Conservation (phyloP, 1,284 basidiomycete genomes). For the Phellopilus nigrolimitatus region DNA sequence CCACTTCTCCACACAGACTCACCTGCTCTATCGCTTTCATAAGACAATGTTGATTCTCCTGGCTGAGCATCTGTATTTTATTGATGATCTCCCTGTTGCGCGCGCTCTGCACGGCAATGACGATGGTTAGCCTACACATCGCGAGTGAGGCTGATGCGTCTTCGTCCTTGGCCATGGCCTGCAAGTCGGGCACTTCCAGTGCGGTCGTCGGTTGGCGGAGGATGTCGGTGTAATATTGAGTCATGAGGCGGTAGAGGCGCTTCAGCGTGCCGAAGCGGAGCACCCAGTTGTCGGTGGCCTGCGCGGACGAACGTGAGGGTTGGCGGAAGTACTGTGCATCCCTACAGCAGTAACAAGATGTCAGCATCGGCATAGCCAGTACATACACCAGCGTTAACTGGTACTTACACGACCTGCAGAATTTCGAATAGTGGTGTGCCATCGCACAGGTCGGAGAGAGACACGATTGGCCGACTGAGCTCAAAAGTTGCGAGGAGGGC, state of each 20-base stretch:
- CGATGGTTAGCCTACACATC: constrained; percentile 83
- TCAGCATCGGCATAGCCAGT: constrained; percentile 11
- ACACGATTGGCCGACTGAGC: constrained; percentile 54
- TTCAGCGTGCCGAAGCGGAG: constrained; percentile 82
- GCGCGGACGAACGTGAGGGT: constrained; percentile 48
- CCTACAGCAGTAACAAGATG: constrained; percentile 37
- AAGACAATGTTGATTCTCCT: constrained; percentile 75
- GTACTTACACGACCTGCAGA: constrained; percentile 62
- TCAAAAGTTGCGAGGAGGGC: constrained; percentile 73
- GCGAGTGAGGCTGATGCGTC: constrained; percentile 62
- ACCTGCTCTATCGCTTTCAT: constrained; percentile 88
- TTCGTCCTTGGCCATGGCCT: constrained; percentile 74
- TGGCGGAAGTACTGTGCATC: constrained; percentile 77
- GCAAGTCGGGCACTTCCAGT: constrained; percentile 77
- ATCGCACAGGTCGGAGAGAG: constrained; percentile 67
- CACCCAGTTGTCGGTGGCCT: constrained; percentile 83
- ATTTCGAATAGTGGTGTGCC: constrained; percentile 69
- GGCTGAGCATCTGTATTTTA: constrained; percentile 75
- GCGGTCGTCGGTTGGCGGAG: constrained; percentile 68
- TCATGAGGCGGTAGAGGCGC: constrained; percentile 80
- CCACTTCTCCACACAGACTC: not conserved
- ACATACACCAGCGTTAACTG: constrained; percentile 2
- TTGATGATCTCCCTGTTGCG: constrained; percentile 79
- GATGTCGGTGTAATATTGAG: constrained; percentile 80
- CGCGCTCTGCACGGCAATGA: constrained; percentile 89